Conservation (phyloP, 768 basidiomycete species). For the Postia placenta region DNA sequence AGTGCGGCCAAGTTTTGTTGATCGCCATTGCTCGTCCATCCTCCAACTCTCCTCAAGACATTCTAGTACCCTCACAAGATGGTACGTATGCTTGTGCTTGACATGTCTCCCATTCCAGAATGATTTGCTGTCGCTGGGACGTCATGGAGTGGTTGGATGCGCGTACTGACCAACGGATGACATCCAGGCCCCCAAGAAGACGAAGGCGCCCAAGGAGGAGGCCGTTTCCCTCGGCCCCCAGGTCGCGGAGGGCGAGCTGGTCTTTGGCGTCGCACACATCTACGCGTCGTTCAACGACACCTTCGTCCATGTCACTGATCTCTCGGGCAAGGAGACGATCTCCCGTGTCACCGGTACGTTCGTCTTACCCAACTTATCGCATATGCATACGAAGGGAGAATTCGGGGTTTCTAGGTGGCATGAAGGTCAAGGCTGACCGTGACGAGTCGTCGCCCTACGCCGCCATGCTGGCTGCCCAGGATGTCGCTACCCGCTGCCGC, state of each 20-base stretch:
- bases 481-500: constrained; percentile 92
- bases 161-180: constrained; percentile 44
- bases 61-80: constrained; percentile 27
- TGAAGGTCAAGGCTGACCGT: constrained; percentile 99
- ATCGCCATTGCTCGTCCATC: constrained; percentile 11
- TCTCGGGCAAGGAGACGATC: constrained; percentile 98
- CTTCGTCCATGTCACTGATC: constrained; percentile 98
- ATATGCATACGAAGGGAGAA: not conserved
- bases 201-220: constrained; percentile 73
- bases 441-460: constrained; percentile 98
- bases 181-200: constrained; percentile 75
- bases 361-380: not conserved
- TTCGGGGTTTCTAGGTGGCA: constrained; percentile 57
- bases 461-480: constrained; percentile 98
- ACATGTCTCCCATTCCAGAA: not conserved
- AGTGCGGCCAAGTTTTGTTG: no score
- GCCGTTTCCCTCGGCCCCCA: constrained; percentile 92
- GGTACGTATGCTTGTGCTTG: constrained; percentile 24
- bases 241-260: constrained; percentile 92
- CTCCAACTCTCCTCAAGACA: constrained; percentile 21
- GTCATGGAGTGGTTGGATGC: no score
- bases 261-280: constrained; percentile 98
- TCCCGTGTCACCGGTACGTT: constrained; percentile 89
- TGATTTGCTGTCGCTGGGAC: not conserved
- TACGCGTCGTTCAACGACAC: constrained; percentile 99